phyloP scores from a whole-genome alignment of 2,329 filamentous ascomycete genomes.

The Calonectria crousiana region DNA sequence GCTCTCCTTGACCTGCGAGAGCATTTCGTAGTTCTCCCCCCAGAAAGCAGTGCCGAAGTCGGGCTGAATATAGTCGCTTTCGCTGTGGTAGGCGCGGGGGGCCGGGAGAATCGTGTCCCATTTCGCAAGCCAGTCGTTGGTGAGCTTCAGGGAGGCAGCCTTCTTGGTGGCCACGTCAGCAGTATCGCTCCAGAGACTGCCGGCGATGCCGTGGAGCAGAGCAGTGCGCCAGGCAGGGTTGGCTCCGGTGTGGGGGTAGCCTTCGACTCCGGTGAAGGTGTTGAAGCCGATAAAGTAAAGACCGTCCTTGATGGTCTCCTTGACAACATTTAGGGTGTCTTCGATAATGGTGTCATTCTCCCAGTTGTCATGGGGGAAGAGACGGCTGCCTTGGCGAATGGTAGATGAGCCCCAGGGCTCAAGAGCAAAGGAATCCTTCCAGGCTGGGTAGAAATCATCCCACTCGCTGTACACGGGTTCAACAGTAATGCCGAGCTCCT shows the following conservation, averaged over 20 bases:
- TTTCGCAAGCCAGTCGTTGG: slow-evolving; percentile 24
- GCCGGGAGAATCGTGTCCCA: slow-evolving; percentile 48
- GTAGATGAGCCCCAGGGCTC: slow-evolving; percentile 43
- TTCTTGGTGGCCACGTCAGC: slow-evolving; percentile 27
- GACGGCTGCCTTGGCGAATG: slow-evolving; percentile 39
- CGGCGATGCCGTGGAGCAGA: slow-evolving; percentile 27
- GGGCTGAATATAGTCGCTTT: slow-evolving; percentile 62
- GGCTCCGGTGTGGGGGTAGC: slow-evolving; percentile 26
- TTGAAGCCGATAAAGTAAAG: slow-evolving; percentile 34
- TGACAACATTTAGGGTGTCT: slow-evolving; percentile 27
- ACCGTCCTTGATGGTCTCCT: slow-evolving; percentile 28
- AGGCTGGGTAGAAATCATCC: slow-evolving; percentile 44
- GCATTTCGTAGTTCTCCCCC: slow-evolving; percentile 57
- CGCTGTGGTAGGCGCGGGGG: slow-evolving; percentile 62
- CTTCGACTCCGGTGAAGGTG: slow-evolving; percentile 24
- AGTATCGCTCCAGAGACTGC: slow-evolving; percentile 24
- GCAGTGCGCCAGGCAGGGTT: slow-evolving; percentile 33
- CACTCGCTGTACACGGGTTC: slow-evolving; percentile 40
- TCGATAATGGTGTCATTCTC: slow-evolving; percentile 23
- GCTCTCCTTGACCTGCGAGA: slow-evolving; percentile 59
- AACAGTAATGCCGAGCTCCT: slow-evolving; percentile 44
- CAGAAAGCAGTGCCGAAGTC: slow-evolving; percentile 61
- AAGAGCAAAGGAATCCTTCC: slow-evolving; percentile 37
- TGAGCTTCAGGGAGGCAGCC: slow-evolving; percentile 23
- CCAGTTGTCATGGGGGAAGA: slow-evolving; percentile 31